Conservation (phyloP, 1,284 basidiomycete species). For the Volvariella surrecta region DNA sequence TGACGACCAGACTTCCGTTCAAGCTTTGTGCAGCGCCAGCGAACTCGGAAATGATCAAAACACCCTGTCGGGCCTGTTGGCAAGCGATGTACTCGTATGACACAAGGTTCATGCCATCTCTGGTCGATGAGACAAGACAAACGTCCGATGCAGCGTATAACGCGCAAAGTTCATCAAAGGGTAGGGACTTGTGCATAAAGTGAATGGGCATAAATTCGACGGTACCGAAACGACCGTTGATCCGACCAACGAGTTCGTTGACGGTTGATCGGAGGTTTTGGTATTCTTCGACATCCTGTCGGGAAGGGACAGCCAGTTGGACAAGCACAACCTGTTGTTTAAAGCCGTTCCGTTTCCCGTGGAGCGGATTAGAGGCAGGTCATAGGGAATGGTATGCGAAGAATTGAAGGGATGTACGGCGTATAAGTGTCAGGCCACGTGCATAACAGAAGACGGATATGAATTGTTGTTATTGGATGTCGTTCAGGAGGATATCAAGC, state of each 20-base stretch:
- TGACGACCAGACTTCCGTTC: conserved; percentile 91
- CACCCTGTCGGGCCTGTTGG: conserved; percentile 87
- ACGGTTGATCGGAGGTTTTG: conserved; percentile 95
- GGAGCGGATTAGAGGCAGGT: too few species aligned
- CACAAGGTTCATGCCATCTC: conserved; percentile 99
- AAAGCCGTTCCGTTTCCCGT: too few species aligned
- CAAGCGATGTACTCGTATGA: conserved; percentile 99
- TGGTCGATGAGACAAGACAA: conserved; percentile 89
- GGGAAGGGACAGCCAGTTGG: conserved; percentile 94
- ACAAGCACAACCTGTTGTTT: conserved; percentile 76
- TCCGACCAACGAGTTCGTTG: conserved; percentile 96
- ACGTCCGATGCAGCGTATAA: conserved; percentile 96
- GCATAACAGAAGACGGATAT: too few species aligned
- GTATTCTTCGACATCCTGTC: conserved; percentile 98
- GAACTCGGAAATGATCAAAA: conserved; percentile 97
- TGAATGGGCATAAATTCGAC: conserved; percentile 99
- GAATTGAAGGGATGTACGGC: too few species aligned
- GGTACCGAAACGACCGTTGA: conserved; percentile 97
- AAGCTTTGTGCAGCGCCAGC: conserved; percentile 95
- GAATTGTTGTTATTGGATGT: conserved; percentile 5
- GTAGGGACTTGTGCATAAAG: conserved; percentile 93
- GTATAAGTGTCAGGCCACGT: conserved; percentile 3
- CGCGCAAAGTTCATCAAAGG: conserved; percentile 94
- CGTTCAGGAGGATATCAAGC: not conserved
- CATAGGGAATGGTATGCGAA: too few species aligned